Evolutionary conservation across 176 grass and related monocot genomes (phyloP).

Genomic region (Metroxylon sagu): DNA sequence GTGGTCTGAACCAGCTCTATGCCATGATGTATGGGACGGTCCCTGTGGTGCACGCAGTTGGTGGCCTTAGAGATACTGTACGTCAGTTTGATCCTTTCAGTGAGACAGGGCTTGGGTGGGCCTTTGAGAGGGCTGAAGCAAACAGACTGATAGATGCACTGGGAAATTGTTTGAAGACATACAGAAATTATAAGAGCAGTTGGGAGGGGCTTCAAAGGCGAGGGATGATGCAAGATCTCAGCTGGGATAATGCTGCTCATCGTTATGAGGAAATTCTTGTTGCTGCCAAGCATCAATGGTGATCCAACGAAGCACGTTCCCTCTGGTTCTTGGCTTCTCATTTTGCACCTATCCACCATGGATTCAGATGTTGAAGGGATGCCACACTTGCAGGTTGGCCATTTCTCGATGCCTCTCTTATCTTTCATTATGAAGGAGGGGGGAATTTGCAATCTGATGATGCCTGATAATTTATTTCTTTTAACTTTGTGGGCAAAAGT

Average conservation of each 20-base stretch:
- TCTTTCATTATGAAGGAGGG: no score
- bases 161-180: slow-evolving; percentile 76
- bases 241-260: slow-evolving; percentile 85
- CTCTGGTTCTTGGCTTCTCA: no score
- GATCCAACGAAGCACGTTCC: slow-evolving; percentile 3
- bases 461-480: no score
- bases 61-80: slow-evolving; percentile 76
- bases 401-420: no score
- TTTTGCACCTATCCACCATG: no score
- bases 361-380: not conserved
- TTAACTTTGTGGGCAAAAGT: no score
- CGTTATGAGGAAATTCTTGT: slow-evolving; percentile 70
- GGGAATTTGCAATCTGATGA: no score
- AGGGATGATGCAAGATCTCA: slow-evolving; percentile 92
- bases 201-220: slow-evolving; percentile 84
- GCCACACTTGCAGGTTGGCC: no score
- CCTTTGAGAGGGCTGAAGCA: slow-evolving; percentile 65
- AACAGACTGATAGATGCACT: slow-evolving; percentile 73
- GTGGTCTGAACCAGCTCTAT: slow-evolving; percentile 84
- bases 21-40: slow-evolving; percentile 97
- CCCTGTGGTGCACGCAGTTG: slow-evolving; percentile 89
- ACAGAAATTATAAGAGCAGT: slow-evolving; percentile 55
- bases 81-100: slow-evolving; percentile 75
- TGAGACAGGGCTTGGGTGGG: slow-evolving; percentile 69
- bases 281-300: slow-evolving; percentile 84